phyloP scores from a whole-genome alignment of 306 rosid species.

The Acacia crassicarpa region DNA sequence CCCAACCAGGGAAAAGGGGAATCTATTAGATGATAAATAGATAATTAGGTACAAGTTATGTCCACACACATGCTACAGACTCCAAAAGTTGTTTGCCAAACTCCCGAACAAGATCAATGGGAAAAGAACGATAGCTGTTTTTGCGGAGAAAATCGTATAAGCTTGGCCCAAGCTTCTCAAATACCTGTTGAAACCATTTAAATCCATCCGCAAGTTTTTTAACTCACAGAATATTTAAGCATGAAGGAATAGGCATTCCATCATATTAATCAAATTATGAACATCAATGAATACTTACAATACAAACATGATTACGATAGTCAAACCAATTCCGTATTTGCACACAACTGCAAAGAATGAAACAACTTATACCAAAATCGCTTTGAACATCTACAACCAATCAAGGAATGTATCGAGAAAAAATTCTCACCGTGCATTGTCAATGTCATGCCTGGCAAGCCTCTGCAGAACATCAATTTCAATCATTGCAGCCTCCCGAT shows the following conservation, averaged over 20 bases:
- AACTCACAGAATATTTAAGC: conserved; percentile 75
- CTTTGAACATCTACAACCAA: conserved; percentile 46
- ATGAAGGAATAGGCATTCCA: conserved; percentile 55
- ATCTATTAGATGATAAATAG: conserved; percentile 29
- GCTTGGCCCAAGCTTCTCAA: conserved; percentile 97
- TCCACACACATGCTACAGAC: conserved; percentile 95
- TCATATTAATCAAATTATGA: conserved; percentile 59
- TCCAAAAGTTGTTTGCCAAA: conserved; percentile 91
- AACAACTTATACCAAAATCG: conserved; percentile 66
- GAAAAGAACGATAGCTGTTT: conserved; percentile 88
- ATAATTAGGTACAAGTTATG: conserved; percentile 65
- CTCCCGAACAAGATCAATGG: conserved; percentile 94
- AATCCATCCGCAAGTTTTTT: conserved; percentile 80
- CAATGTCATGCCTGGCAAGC: conserved; percentile 66
- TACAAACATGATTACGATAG: conserved; percentile 89
- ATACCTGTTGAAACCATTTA: conserved; percentile 86
- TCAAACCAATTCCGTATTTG: conserved; percentile 96
- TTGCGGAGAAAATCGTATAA: conserved; percentile 91
- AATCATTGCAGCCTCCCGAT: conserved; percentile 81
- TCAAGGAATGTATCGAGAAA: conserved; percentile 14
- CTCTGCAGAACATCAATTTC: conserved; percentile 72
- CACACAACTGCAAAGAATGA: conserved; percentile 91
- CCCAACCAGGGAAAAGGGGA: conserved; percentile 20
- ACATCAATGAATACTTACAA: conserved; percentile 80
- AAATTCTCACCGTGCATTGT: conserved; percentile 64